These are phyloP conservation scores for Citrullus amarus DNA, from an alignment of 306 rosid genomes.

Conservation along the genomic window DNA sequence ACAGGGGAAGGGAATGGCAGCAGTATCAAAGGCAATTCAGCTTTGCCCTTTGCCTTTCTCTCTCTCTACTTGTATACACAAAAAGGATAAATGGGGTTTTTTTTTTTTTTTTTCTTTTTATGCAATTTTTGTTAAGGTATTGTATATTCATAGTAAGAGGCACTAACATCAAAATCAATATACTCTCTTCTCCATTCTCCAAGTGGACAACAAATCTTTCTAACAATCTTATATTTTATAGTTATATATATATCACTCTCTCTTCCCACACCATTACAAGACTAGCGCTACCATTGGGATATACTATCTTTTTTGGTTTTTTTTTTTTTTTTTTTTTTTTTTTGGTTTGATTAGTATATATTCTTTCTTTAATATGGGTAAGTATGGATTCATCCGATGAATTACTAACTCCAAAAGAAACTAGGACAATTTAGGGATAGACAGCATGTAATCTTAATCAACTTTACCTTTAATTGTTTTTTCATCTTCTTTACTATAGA, in stretches of 20 bases:
- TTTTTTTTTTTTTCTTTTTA: not conserved
- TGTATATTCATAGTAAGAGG: constrained; percentile 5
- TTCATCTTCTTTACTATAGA: no score
- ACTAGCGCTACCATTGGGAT: not conserved
- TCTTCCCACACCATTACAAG: not conserved
- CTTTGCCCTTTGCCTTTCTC: constrained; percentile 31
- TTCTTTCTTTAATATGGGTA: not conserved
- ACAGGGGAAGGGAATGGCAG: constrained; percentile 40
- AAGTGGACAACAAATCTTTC: constrained; percentile 1
- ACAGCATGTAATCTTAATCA: not conserved
- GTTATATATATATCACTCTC: not conserved
- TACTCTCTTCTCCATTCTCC: not conserved
- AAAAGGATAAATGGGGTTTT: not conserved
- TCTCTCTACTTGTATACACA: constrained; percentile 3
- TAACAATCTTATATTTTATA: not conserved
- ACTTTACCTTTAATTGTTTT: not conserved
- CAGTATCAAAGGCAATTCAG: constrained; percentile 75
- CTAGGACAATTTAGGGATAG: not conserved
- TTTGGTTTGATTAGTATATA: not conserved
- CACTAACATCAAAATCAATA: constrained; percentile 7
- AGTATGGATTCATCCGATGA: not conserved
- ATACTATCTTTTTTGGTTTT: not conserved
- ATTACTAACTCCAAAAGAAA: not conserved
- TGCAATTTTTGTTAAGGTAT: not conserved
- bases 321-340: not conserved